phyloP scores from a whole-genome alignment of 2,329 filamentous ascomycete genomes.

The Fusarium tanahbumbuense region DNA sequence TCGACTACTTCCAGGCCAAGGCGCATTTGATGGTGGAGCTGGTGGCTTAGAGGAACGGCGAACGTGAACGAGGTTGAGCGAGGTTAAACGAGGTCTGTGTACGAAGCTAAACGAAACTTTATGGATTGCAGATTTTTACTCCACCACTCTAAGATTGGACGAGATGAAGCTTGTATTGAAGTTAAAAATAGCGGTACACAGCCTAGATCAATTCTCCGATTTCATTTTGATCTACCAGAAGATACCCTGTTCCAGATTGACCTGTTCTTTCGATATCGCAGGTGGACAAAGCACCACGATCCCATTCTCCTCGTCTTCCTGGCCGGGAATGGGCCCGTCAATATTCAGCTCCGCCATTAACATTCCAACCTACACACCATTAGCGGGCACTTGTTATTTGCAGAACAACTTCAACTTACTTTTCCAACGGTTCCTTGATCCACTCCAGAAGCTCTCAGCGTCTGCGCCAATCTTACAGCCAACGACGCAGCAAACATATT shows the following conservation, averaged over 20 bases:
- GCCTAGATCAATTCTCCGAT: background rate
- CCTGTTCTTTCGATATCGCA: background rate
- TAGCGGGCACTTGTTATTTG: no score
- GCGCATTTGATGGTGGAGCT: background rate
- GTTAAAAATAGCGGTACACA: background rate
- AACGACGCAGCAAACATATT: conserved; percentile 49
- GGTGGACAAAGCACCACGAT: conserved; percentile 30
- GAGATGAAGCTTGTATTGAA: accelerated
- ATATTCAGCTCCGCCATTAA: conserved; percentile 21
- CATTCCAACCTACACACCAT: background rate
- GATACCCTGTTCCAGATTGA: background rate
- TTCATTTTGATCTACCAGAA: background rate
- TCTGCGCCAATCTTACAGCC: conserved; percentile 73
- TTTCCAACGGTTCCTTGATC: conserved; percentile 23
- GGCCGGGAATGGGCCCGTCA: conserved; percentile 16
- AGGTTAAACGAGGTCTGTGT: background rate
- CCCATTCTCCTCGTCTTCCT: conserved; percentile 30
- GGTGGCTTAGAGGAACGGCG: background rate
- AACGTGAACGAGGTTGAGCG: background rate
- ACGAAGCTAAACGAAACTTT: background rate
- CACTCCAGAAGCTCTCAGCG: conserved; percentile 64
- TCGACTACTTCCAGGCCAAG: accelerated
- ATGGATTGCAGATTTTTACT: accelerated
- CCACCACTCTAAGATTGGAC: background rate
- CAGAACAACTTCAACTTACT: no score